phyloP scores from a whole-genome alignment of 192 early-diverging fungal species.

The Linnemannia zychae region DNA sequence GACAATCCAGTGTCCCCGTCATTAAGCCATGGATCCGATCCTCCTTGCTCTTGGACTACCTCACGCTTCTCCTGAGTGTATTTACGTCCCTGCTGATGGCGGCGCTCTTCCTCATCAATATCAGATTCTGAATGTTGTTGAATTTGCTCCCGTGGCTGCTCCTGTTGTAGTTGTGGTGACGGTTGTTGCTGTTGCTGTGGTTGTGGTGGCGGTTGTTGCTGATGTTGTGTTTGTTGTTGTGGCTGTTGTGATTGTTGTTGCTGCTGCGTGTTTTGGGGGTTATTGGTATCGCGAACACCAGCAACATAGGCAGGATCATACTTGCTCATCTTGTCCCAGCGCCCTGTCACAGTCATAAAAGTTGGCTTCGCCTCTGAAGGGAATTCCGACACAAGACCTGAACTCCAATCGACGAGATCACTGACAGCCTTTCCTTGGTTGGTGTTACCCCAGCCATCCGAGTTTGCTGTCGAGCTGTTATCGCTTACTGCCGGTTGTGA shows the following conservation, averaged over 20 bases:
- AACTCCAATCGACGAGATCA: constrained; percentile 37
- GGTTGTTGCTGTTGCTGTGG: background rate
- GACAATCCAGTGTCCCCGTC: background rate
- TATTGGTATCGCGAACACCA: background rate
- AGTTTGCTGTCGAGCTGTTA: background rate
- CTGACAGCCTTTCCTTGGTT: constrained; percentile 7
- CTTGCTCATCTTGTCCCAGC: constrained; percentile 9
- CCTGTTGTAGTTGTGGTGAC: too few relatives aligned
- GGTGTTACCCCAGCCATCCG: background rate
- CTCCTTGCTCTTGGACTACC: background rate
- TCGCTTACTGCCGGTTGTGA: background rate
- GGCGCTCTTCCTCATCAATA: background rate
- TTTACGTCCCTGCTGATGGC: background rate
- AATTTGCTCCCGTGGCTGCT: background rate
- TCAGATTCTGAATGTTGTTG: background rate
- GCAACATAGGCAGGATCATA: background rate
- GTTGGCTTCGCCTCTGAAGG: constrained; percentile 36
- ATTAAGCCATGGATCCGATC: background rate
- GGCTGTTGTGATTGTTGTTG: background rate
- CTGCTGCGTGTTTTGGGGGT: background rate
- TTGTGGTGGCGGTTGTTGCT: background rate
- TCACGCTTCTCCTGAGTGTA: background rate
- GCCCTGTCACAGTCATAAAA: constrained; percentile 14
- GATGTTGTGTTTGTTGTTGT: background rate
- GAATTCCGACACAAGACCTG: constrained; percentile 26